Evolutionary conservation across 2,329 filamentous ascomycete genomes (phyloP).

Genomic region (Fusarium sp.): DNA sequence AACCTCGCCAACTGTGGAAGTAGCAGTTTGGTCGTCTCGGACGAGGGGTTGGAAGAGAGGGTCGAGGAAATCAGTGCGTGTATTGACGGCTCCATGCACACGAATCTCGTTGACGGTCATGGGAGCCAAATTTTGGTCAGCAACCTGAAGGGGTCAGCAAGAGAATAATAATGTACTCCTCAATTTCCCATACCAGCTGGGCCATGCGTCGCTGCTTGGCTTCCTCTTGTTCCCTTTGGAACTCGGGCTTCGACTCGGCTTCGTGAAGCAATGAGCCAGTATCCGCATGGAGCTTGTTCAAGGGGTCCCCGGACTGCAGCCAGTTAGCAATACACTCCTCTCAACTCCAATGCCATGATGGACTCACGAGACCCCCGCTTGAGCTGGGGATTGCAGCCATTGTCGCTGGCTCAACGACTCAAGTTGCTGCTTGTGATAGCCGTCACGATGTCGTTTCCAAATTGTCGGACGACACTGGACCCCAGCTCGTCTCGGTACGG

Average conservation of each 20-base stretch:
- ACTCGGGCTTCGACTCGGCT: conserved; percentile 51
- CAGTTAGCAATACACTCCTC: conserved; percentile 30
- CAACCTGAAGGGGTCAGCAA: conserved; percentile 46
- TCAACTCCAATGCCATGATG: neutral
- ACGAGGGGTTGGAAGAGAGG: conserved; percentile 83
- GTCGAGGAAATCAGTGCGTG: conserved; percentile 85
- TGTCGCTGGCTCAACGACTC: conserved; percentile 31
- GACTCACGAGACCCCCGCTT: conserved; percentile 45
- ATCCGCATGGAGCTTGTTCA: conserved; percentile 54
- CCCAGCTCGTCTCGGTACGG: conserved; percentile 21
- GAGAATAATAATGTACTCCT: neutral
- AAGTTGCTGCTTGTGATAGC: conserved; percentile 29
- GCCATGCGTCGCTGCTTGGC: conserved; percentile 53
- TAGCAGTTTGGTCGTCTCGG: conserved; percentile 70
- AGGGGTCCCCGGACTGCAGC: conserved; percentile 48
- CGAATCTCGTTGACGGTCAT: conserved; percentile 88
- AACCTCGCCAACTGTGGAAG: conserved; percentile 84
- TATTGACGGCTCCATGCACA: conserved; percentile 84
- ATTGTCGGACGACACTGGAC: conserved; percentile 36
- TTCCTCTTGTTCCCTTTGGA: conserved; percentile 51
- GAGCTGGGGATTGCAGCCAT: conserved; percentile 50
- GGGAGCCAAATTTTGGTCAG: conserved; percentile 85
- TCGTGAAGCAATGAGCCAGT: conserved; percentile 51
- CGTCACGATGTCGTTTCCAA: conserved; percentile 33
- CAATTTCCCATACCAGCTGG: conserved; percentile 46